Evolutionary conservation across 352 stramenopile genomes (phyloP).

Genomic region (Phytophthora podocarpi): DNA sequence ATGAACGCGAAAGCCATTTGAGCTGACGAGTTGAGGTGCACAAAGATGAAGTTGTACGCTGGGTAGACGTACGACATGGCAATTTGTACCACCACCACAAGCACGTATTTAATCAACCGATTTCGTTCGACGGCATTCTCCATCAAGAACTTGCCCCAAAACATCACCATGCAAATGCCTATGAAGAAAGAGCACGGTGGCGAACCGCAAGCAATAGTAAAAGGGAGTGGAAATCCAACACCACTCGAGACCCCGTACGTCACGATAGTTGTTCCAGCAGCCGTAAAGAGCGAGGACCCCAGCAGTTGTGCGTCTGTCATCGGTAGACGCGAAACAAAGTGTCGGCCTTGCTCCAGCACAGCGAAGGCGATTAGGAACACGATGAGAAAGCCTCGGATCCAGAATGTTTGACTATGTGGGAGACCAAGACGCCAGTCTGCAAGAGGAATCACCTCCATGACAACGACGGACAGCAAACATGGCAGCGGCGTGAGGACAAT

Average conservation of each 20-base stretch:
- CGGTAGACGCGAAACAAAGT: constrained; percentile 16
- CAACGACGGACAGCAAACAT: constrained; percentile 9
- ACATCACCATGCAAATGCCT: background rate
- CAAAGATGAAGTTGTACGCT: constrained; percentile 28
- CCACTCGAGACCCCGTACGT: constrained; percentile 8
- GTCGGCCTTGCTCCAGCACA: constrained; percentile 29
- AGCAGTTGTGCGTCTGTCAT: constrained; percentile 2
- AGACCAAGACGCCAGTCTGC: constrained; percentile 13
- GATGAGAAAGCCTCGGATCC: constrained; percentile 20
- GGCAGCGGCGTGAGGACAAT: constrained; percentile 22
- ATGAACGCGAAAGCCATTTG: constrained; percentile 26
- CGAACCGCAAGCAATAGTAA: constrained; percentile 26
- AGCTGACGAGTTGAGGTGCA: background rate
- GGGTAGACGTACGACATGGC: constrained; percentile 32
- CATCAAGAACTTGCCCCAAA: constrained; percentile 11
- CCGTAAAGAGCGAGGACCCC: constrained; percentile 15
- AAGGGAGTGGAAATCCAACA: constrained; percentile 38
- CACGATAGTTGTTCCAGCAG: constrained; percentile 1
- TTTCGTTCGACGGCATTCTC: constrained; percentile 8
- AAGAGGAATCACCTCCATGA: constrained; percentile 32
- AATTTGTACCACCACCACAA: constrained; percentile 14
- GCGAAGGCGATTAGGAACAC: constrained; percentile 16
- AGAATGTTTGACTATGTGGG: constrained; percentile 24
- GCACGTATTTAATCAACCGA: constrained; percentile 16
- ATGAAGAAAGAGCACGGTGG: constrained; percentile 8